Conservation (phyloP, 257 asterid species). For the Henckelia pumila region DNA sequence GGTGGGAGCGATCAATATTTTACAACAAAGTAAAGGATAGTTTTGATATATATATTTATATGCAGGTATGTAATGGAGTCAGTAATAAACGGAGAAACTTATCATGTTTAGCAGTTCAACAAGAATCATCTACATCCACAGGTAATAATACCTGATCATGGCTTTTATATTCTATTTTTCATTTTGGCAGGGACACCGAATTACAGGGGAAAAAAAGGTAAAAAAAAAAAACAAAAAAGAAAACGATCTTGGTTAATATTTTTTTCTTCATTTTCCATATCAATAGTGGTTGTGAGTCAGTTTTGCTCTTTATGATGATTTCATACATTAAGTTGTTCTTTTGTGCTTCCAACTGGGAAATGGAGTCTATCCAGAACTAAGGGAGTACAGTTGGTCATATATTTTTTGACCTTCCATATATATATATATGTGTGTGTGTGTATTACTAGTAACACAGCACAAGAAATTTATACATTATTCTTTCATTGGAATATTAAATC, state of each 20-base stretch:
- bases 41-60: too few relatives aligned
- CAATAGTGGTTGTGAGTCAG: conserved; percentile 4
- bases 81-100: conserved; percentile 18
- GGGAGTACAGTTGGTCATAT: background rate
- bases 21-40: too few relatives aligned
- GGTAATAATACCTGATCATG: conserved; percentile 27
- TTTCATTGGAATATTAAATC: background rate
- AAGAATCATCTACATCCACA: conserved; percentile 39
- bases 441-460: too few relatives aligned
- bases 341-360: too few relatives aligned
- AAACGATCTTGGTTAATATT: background rate
- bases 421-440: too few relatives aligned
- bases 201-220: too few relatives aligned
- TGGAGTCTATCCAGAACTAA: background rate
- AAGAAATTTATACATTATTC: background rate
- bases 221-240: background rate
- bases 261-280: background rate
- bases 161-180: background rate
- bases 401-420: too few relatives aligned
- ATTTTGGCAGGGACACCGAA: background rate
- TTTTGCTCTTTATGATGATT: background rate
- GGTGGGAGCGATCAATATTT: too few relatives aligned
- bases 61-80: conserved; percentile 30
- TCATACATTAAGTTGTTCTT: background rate
- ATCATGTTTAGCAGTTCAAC: conserved; percentile 39